phyloP scores from a whole-genome alignment of 1,284 basidiomycete genomes.

The Puccinia triticina region DNA sequence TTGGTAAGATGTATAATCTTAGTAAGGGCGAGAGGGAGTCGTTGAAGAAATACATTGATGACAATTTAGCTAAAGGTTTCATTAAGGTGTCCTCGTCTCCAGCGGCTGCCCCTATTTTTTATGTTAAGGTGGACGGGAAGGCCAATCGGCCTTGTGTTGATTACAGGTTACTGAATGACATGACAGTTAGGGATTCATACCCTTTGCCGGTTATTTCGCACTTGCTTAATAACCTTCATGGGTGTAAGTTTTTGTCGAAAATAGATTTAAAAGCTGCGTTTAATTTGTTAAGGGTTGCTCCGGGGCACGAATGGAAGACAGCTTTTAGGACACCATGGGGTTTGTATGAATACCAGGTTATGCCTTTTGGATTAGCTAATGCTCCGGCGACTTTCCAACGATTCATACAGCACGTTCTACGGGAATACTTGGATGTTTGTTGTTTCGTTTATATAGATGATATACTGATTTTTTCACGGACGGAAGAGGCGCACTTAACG shows the following conservation, averaged over 20 bases:
- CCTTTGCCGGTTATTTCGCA: constrained; percentile 30
- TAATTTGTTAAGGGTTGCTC: constrained; percentile 60
- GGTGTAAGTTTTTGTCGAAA: constrained; percentile 53
- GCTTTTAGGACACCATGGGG: too few species aligned
- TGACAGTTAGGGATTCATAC: constrained; percentile 52
- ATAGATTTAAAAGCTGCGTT: constrained; percentile 59
- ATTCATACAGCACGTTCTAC: too few species aligned
- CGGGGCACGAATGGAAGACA: too few species aligned
- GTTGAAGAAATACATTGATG: neutral
- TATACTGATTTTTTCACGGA: too few species aligned
- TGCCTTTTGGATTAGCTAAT: constrained; percentile 63
- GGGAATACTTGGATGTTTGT: too few species aligned
- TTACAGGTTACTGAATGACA: constrained; percentile 44
- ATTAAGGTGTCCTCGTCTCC: constrained; percentile 21
- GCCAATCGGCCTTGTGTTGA: constrained; percentile 32
- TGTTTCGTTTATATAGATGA: too few species aligned
- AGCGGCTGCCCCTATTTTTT: neutral
- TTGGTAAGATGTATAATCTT: neutral
- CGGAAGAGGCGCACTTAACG: too few species aligned
- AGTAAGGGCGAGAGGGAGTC: neutral
- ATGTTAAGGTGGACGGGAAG: too few species aligned
- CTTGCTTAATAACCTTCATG: constrained; percentile 30
- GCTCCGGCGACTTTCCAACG: constrained; percentile 57
- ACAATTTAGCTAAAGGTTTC: constrained; percentile 26
- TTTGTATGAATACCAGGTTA: constrained; percentile 61